Evolutionary conservation across 306 rosid genomes (phyloP).

Genomic region (Cajanus cajan): DNA sequence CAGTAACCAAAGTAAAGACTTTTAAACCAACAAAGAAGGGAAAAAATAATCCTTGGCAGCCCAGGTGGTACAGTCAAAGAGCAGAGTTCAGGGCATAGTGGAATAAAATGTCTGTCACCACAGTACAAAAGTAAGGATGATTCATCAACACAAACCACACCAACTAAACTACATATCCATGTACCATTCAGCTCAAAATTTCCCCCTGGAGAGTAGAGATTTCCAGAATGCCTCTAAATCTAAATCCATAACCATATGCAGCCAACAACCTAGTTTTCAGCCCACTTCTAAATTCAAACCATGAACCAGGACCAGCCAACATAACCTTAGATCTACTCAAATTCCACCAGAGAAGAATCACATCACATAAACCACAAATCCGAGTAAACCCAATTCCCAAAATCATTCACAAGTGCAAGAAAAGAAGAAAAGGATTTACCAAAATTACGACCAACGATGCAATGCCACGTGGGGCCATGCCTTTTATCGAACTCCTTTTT

Average conservation of each 20-base stretch:
- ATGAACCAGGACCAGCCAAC: background rate
- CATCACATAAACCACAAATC: slow-evolving; percentile 18
- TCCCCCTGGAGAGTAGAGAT: background rate
- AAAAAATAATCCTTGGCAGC: background rate
- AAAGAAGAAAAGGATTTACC: slow-evolving; percentile 43
- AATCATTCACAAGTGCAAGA: background rate
- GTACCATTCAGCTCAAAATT: background rate
- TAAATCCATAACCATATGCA: background rate
- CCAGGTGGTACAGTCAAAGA: background rate
- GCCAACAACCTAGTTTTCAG: background rate
- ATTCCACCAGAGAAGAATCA: slow-evolving; percentile 23
- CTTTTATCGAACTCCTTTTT: slow-evolving; percentile 85
- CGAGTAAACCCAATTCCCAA: slow-evolving; percentile 7
- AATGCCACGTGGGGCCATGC: slow-evolving; percentile 94
- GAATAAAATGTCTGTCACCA: background rate
- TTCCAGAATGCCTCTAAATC: background rate
- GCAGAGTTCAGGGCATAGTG: background rate
- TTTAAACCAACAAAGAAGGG: background rate
- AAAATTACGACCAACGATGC: slow-evolving; percentile 87
- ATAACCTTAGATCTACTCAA: slow-evolving; percentile 40
- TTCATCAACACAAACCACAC: background rate
- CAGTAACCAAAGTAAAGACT: background rate
- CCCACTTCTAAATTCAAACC: background rate
- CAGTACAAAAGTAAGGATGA: background rate
- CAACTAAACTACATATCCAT: background rate